These are phyloP conservation scores for Cajanus cajan DNA, from an alignment of 306 rosid genomes.

Conservation along the genomic window DNA sequence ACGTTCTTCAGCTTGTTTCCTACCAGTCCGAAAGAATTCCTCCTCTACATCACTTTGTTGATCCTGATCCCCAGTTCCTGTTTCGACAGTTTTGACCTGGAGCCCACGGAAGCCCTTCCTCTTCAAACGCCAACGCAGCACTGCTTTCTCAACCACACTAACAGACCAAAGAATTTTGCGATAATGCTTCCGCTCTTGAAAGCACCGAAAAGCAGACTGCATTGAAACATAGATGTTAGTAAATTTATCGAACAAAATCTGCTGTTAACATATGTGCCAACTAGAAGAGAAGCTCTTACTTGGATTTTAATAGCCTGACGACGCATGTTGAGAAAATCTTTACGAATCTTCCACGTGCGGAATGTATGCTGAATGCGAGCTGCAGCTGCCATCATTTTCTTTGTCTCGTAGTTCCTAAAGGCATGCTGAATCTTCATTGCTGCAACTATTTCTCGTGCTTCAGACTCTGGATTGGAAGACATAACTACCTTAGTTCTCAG, in stretches of 20 bases:
- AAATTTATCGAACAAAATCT: not conserved
- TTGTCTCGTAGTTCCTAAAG: slow-evolving; percentile 63
- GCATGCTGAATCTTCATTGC: slow-evolving; percentile 99
- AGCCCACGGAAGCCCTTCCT: slow-evolving; percentile 94
- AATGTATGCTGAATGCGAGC: slow-evolving; percentile 79
- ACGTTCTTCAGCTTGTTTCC: slow-evolving; percentile 86
- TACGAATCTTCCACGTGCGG: slow-evolving; percentile 87
- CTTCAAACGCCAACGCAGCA: slow-evolving; percentile 91
- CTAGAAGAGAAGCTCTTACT: slow-evolving; percentile 48
- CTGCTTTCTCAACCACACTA: slow-evolving; percentile 83
- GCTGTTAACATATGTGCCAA: not conserved
- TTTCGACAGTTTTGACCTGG: slow-evolving; percentile 43
- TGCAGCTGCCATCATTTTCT: slow-evolving; percentile 70
- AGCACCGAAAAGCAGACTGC: slow-evolving; percentile 89
- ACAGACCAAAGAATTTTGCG: slow-evolving; percentile 88
- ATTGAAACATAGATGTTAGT: slow-evolving; percentile 19
- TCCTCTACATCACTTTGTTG: slow-evolving; percentile 65
- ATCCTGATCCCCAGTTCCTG: slow-evolving; percentile 24
- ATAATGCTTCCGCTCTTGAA: slow-evolving; percentile 74
- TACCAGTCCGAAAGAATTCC: slow-evolving; percentile 69
- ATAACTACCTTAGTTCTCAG: slow-evolving; percentile 49
- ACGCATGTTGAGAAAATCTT: slow-evolving; percentile 73
- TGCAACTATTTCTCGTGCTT: slow-evolving; percentile 80
- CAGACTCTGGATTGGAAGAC: slow-evolving; percentile 60
- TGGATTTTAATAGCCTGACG: slow-evolving; percentile 84